Conservation (phyloP, 495 filamentous ascomycete genomes). For the Aspergillus sparsus region DNA sequence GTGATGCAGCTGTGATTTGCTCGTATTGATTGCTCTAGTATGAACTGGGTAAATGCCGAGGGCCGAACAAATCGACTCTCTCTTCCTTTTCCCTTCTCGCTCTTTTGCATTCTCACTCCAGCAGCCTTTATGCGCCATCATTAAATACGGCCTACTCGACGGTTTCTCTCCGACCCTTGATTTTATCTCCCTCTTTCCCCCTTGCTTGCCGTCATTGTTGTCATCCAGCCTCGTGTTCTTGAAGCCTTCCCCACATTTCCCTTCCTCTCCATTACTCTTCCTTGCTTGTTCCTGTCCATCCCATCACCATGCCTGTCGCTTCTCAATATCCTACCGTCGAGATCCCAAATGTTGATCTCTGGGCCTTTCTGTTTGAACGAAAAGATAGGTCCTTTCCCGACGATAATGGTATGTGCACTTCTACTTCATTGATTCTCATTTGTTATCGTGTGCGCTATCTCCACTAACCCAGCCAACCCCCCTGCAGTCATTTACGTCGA, state of each 20-base stretch:
- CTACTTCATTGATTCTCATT: too few relatives aligned
- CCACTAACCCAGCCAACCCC: conserved; percentile 16
- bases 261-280: background rate
- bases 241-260: background rate
- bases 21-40: too few relatives aligned
- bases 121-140: too few relatives aligned
- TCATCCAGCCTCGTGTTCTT: background rate
- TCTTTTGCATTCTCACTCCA: background rate
- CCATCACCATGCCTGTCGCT: conserved; percentile 41
- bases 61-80: conserved; percentile 6
- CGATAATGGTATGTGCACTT: conserved; percentile 39
- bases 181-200: background rate
- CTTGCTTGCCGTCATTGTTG: background rate
- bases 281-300: conserved; percentile 24
- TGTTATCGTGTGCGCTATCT: background rate
- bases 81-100: background rate
- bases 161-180: background rate
- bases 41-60: conserved; percentile 11
- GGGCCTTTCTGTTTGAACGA: conserved; percentile 76
- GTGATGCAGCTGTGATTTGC: background rate
- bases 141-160: too few relatives aligned
- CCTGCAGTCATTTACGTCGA: conserved; percentile 77
- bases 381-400: conserved; percentile 68
- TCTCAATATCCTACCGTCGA: conserved; percentile 41
- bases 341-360: conserved; percentile 61